Conservation (phyloP, 257 asterid species). For the Solanum boliviense region DNA sequence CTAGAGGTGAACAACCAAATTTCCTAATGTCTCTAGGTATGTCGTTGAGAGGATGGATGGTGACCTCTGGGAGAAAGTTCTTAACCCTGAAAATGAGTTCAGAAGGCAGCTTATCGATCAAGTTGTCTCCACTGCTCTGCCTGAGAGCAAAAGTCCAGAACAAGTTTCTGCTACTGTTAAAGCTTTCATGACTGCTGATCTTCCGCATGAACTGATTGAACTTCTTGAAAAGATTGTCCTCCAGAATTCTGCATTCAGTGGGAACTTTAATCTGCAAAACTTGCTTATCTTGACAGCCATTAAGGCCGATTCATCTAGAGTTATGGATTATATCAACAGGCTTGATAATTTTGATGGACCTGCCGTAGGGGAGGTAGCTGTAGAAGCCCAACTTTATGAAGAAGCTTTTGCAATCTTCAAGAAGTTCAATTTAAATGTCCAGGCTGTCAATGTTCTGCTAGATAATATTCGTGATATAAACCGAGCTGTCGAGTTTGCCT, state of each 20-base stretch:
- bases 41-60: constrained; percentile 98
- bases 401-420: constrained; percentile 96
- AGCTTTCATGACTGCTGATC: constrained; percentile 99
- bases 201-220: constrained; percentile 95
- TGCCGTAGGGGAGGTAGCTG: constrained; percentile 99
- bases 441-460: constrained; percentile 87
- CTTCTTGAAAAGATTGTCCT: constrained; percentile 98
- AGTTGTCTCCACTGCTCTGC: constrained; percentile 98
- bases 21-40: constrained; percentile 42
- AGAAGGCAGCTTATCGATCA: constrained; percentile 97
- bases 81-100: constrained; percentile 92
- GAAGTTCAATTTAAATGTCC: constrained; percentile 96
- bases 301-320: constrained; percentile 95
- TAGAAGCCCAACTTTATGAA: constrained; percentile 83
- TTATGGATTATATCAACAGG: constrained; percentile 93
- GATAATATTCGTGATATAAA: constrained; percentile 85
- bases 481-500: constrained; percentile 97
- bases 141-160: constrained; percentile 99
- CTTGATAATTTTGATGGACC: constrained; percentile 99
- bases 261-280: constrained; percentile 93
- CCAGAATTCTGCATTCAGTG: constrained; percentile 97
- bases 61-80: constrained; percentile 94
- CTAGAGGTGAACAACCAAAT: neutral
- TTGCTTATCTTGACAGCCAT: constrained; percentile 94
- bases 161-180: constrained; percentile 99